Base-by-base conservation (phyloP, 495 filamentous ascomycete species). In the Aspergillus heteromorphus region DNA sequence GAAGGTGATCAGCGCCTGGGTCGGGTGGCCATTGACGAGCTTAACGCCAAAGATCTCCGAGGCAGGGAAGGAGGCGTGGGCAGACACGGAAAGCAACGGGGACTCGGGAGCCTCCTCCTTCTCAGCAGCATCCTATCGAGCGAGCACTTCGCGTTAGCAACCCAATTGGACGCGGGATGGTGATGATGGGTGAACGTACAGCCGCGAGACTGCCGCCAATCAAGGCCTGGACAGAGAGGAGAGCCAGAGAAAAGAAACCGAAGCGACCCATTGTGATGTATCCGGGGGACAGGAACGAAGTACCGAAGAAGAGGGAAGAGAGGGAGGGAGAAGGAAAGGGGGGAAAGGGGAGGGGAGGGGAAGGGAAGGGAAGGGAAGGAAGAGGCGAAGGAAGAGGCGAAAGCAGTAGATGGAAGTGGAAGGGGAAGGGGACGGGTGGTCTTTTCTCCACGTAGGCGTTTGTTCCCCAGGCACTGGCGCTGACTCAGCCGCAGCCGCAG, bases 21-120 rank as follows among this genome's bases (percentile, higher is more conserved):
- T 96, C n/a, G 90, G 81, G 56, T 86, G 83, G 64, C 91, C 89
- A 67, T 98, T 98, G 75, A 97, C 82, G 51, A 97, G 83, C 80
- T 96, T 96, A 58, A 97, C 83, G 58, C 93, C 93, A 61, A 96
- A 95, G 74, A 96, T 86, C 74, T 93, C 89, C 65, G 88, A 83
- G 29, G 88, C 79, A 40, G 91, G 89, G 81, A 97, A 98, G 51
- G 82, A 82, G 43, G 91, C 84, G 54, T 80, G 76, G 59, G 93
- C 79, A 17, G 84, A 80, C 66, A 95, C 84, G 58, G 87, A 85
- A 51, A 96, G 77, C 55, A 81, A 78, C 53, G 80, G 75, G 16
- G 78, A 70, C 25, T 74, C 73, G 58, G 73, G 58, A 56, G 72
- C 73, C 19, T 69, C 68, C 49, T 79, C 73, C 53, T 77, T 71